These are phyloP conservation scores for Verbena officinalis DNA, from an alignment of 257 asterid species.

Conservation along the genomic window DNA sequence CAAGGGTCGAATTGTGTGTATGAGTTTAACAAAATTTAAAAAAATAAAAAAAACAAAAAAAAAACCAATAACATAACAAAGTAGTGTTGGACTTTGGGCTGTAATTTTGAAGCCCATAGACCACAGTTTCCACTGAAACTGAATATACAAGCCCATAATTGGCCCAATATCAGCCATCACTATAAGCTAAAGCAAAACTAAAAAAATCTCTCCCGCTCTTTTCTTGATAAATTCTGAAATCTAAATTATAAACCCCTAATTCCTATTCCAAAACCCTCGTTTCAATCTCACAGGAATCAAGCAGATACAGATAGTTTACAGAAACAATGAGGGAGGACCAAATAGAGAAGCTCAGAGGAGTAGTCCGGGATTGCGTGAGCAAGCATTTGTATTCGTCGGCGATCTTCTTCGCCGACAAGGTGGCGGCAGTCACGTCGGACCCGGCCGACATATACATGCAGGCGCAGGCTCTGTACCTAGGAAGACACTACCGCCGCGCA, in stretches of 20 bases:
- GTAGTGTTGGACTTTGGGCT: too few relatives aligned
- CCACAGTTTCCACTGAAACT: not conserved
- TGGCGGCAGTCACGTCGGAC: constrained; percentile 93
- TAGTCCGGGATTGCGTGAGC: constrained; percentile 95
- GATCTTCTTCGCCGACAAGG: constrained; percentile 95
- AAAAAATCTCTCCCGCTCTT: constrained; percentile 56
- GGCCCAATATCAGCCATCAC: constrained; percentile 1
- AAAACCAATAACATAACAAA: too few relatives aligned
- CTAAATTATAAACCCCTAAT: constrained; percentile 35
- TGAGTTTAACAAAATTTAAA: too few relatives aligned
- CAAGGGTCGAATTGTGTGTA: too few relatives aligned
- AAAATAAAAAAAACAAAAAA: too few relatives aligned
- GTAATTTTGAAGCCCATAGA: not conserved
- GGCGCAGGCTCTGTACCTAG: constrained; percentile 97
- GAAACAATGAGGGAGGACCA: constrained; percentile 79
- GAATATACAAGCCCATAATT: not conserved
- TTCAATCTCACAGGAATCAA: constrained; percentile 14
- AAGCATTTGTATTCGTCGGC: constrained; percentile 97
- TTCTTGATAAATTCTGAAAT: constrained; percentile 26
- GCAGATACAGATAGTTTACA: constrained; percentile 2
- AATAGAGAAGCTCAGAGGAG: constrained; percentile 86
- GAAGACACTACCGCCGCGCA: constrained; percentile 93
- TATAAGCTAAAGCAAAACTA: constrained; percentile 6
- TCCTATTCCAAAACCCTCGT: constrained; percentile 27
- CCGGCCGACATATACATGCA: constrained; percentile 98